phyloP scores from a whole-genome alignment of 768 basidiomycete genomes.

The Auricularia auricula-judae region DNA sequence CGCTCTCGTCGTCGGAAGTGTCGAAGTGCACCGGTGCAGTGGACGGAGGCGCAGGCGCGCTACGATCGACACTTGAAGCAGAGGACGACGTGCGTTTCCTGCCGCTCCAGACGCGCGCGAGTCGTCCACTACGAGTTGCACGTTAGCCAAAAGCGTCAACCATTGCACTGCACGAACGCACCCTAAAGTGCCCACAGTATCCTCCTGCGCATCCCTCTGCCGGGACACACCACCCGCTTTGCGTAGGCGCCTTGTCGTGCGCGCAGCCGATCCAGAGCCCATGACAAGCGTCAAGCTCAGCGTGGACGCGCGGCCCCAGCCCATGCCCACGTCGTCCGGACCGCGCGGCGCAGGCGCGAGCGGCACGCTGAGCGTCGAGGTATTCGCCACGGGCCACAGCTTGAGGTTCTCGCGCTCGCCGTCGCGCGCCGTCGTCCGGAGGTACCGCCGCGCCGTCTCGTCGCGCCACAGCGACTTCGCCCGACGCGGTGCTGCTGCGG shows the following conservation, averaged over 20 bases:
- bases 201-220: background rate
- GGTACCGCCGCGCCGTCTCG: background rate
- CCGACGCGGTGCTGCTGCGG: background rate
- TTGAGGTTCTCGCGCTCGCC: background rate
- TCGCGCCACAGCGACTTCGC: background rate
- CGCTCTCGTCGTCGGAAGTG: background rate
- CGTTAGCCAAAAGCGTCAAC: no score
- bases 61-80: background rate
- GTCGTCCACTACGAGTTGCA: background rate
- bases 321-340: background rate
- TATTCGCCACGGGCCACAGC: background rate
- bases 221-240: background rate
- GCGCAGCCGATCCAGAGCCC: background rate
- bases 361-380: background rate
- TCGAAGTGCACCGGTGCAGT: no score
- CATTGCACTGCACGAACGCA: background rate
- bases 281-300: background rate
- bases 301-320: background rate
- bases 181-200: background rate
- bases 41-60: background rate
- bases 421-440: background rate
- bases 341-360: background rate
- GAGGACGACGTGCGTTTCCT: background rate
- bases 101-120: background rate
- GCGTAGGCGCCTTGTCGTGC: background rate